Conservation (phyloP, 2,329 filamentous ascomycete species). For the Teratosphaeria nubilosa region DNA sequence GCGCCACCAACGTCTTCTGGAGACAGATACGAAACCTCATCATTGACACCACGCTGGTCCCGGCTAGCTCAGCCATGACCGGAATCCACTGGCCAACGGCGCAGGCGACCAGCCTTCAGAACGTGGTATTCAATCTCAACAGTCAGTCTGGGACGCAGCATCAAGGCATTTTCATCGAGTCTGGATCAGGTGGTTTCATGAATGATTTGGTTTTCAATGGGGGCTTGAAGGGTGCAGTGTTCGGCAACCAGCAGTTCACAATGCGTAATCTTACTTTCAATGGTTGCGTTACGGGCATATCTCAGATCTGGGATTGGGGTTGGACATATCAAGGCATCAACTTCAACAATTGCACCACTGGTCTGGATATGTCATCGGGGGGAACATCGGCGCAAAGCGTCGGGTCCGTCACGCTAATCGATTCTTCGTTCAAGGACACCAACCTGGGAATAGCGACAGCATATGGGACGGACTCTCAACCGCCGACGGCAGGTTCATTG, state of each 20-base stretch:
- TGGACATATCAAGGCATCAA: conserved; percentile 36
- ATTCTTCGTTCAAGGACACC: conserved; percentile 43
- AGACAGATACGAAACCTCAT: conserved; percentile 56
- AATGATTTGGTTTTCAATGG: conserved; percentile 36
- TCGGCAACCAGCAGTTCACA: conserved; percentile 40
- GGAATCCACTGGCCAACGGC: conserved; percentile 37
- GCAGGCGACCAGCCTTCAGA: conserved; percentile 37
- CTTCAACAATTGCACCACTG: conserved; percentile 44
- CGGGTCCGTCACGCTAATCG: conserved; percentile 49
- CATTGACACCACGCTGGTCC: conserved; percentile 47
- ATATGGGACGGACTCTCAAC: conserved; percentile 32
- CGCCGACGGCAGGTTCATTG: conserved; percentile 38
- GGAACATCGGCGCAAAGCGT: conserved; percentile 35
- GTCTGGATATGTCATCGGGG: conserved; percentile 40
- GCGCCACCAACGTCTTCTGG: conserved; percentile 53
- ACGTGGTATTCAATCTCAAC: conserved; percentile 36
- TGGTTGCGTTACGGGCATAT: conserved; percentile 43
- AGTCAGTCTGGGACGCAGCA: conserved; percentile 37
- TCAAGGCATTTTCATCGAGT: conserved; percentile 35
- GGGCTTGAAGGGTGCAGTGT: conserved; percentile 30
- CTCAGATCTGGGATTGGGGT: conserved; percentile 51
- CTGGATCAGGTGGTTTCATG: conserved; percentile 37
- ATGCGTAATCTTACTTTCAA: conserved; percentile 47
- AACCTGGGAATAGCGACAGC: conserved; percentile 42
- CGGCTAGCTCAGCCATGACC: conserved; percentile 32